A percentile compares a stretch with the other conserved stretches of the same genome.
phyloP scores from a whole-genome alignment of 148 eudicot genomes.

The Vaccinium myrtillus region DNA sequence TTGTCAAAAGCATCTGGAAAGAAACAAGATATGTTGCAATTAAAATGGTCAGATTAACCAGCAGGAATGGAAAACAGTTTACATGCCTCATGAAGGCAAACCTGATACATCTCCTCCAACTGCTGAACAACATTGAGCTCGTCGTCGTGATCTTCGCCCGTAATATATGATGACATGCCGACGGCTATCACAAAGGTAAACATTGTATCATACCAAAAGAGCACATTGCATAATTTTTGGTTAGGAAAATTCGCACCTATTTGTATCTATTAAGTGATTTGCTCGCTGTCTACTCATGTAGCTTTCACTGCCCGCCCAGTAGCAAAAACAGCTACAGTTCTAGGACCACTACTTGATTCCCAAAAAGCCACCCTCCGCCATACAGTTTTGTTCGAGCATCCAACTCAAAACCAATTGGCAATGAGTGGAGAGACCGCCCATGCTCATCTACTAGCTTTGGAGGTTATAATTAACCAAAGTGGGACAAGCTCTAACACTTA shows the following conservation, averaged over 20 bases:
- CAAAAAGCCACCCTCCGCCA: no score
- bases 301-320: no score
- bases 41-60: background rate
- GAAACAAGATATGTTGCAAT: slow-evolving; percentile 12
- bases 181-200: slow-evolving; percentile 46
- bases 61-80: background rate
- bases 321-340: no score
- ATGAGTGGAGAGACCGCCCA: no score
- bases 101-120: slow-evolving; percentile 82
- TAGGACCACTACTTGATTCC: no score
- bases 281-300: no score
- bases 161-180: slow-evolving; percentile 63
- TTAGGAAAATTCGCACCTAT: background rate
- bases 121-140: slow-evolving; percentile 34
- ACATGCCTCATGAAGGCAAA: slow-evolving; percentile 21
- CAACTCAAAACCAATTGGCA: no score
- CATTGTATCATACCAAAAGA: background rate
- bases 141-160: slow-evolving; percentile 35
- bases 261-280: no score
- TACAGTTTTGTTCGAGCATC: no score
- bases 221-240: background rate
- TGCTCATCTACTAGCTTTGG: no score
- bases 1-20: slow-evolving; percentile 52
- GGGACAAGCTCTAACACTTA: no score
- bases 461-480: no score